Evolutionary conservation across 2,329 filamentous ascomycete genomes (phyloP), one percentile per base, ranked within the genome.

Genomic region (Nannizzia gypsea): DNA sequence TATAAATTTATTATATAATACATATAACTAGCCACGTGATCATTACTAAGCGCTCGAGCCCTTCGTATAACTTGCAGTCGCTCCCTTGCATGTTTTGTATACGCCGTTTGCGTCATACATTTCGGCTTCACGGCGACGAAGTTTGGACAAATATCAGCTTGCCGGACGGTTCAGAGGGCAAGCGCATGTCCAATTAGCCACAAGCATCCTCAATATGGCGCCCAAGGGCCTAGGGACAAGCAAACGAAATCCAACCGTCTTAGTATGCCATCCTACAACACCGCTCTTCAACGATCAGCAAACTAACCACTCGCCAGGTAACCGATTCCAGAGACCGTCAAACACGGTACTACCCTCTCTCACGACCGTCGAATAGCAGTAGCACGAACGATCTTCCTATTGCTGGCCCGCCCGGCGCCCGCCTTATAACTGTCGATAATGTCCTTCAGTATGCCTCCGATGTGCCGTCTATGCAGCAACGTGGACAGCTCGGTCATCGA

Each of bases 381-480:
- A 20, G 34, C 34, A n/a, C 54, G 40, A 56, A 28, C 66, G 24
- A 62, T 63, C 31, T 65, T 66, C 48, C 66, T 68, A 59, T 56
- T 8, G 11, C 24, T 38, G 56, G 38, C 34, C 50, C 60, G 17
- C 42, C 68, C 66, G 66, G 56, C 31, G 91, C 84, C 78, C 88
- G 83, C 67, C 88, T 88, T 72, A 89, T 97, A 70, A 84, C 81
- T 15, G 92, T 99, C 72, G 93, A 99, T 76, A 95, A 92, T 71
- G 88, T 97, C 65, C 84, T 99, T 3, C 90, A 95, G 72, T 89
- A 95, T 76, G 87, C 90, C 62, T 93, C 90, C 56, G 91, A 96
- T 69, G 93, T 99, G 44, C 93, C 93, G 1, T 97, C 93, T 0
- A 91, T 90, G 68, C 92, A 96, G 73, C 89, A 90, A 60, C 85